Evolutionary conservation across 2,329 filamentous ascomycete genomes (phyloP), one percentile per base, ranked within the genome.

Genomic region (Talaromyces sp.): DNA sequence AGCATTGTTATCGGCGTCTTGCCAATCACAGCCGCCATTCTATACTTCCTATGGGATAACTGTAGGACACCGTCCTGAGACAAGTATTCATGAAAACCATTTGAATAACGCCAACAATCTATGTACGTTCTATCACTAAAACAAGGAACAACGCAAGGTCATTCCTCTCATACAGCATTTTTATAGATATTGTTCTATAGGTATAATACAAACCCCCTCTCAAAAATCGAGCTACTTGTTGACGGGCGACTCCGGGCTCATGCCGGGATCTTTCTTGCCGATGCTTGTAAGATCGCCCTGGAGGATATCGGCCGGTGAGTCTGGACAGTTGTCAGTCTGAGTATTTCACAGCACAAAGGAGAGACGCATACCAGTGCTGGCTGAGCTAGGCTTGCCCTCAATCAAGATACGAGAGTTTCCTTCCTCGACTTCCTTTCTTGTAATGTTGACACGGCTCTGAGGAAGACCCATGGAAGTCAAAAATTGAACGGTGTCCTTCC

Each of bases 401-500:
- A 47, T 77, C 76, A 79, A 74, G 45, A 81, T 79, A 39, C 80
- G 80, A 5, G 83, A 81, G 64, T 79, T 79, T 2, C 87, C 87
- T 58, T 73, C 80, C 77, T 88, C 85, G 7, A 89, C 86, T 22
- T 89, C 85, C 70, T 82, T 80, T 66, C 87, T 79, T 3, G 83
- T 84, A 66, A 88, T 74, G 15, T 72, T 74, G 62, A 87, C 78
- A 74, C 87, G 86, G 77, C 79, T 80, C 83, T 86, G 63, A 80
- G 80, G 82, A 70, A 88, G 77, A 56, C 87, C 87, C 87, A 89
- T 89, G 49, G 84, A 86, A 27, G 81, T 81, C 25, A 89, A 77
- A 72, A 83, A 89, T 2, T 75, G 69, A 15, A 89, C 79, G 6
- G 81, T 87, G 67, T 96, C 88, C 74, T 83, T 89, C 92, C 93